Percentiles rank a stretch among this genome's conserved stretches.
Conservation (phyloP, 352 stramenopile genomes). For the Saprolegnia parasitica region DNA sequence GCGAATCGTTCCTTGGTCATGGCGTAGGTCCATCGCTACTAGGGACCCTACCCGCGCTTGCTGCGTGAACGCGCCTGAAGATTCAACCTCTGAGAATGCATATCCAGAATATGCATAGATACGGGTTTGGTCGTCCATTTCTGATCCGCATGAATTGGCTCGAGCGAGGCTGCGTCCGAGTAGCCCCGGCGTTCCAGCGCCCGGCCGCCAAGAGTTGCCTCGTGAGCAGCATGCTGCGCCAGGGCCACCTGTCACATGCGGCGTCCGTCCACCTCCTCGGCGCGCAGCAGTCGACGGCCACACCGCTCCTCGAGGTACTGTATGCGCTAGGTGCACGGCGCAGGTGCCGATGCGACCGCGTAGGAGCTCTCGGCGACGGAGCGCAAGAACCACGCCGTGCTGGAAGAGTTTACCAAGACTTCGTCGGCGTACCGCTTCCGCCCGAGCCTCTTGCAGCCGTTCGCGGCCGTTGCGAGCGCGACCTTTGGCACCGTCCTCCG, state of each 20-base stretch:
- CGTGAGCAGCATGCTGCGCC: conserved; percentile 24
- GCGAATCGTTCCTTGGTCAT: no score
- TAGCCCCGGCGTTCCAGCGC: conserved; percentile 18
- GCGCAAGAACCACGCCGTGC: conserved; percentile 1
- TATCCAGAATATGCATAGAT: background rate
- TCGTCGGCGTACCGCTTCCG: conserved; percentile 43
- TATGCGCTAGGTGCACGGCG: background rate
- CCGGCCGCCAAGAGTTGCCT: conserved; percentile 7
- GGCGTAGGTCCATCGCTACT: no score
- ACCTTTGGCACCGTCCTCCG: conserved; percentile 19
- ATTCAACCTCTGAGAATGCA: background rate
- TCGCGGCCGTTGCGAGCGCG: conserved; percentile 19
- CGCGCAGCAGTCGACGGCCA: conserved; percentile 2
- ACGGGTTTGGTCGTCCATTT: background rate
- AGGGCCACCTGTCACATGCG: conserved; percentile 27
- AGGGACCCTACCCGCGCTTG: no score
- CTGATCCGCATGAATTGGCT: conserved; percentile 26
- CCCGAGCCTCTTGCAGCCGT: conserved; percentile 55
- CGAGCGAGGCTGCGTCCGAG: conserved; percentile 27
- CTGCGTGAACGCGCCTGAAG: background rate
- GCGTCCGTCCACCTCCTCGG: conserved; percentile 11
- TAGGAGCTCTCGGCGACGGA: background rate
- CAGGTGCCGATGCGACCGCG: background rate
- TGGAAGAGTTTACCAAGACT: conserved; percentile 19
- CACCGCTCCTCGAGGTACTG: background rate